Conservation (phyloP, 768 basidiomycete genomes). For the Phlebiopsis flavidoalba region DNA sequence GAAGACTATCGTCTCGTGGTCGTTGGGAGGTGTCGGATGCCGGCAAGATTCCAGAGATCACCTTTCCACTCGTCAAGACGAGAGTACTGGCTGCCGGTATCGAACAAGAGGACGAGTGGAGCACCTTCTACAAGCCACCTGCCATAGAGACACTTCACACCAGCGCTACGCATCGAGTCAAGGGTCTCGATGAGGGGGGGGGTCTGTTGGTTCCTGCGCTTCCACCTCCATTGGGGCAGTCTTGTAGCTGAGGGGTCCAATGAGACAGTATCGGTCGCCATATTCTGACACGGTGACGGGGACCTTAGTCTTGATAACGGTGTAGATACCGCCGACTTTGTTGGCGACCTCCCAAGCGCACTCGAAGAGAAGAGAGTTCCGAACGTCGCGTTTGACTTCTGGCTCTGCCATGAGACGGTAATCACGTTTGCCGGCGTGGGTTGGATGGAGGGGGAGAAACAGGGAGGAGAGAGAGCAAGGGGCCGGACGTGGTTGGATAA, state of each 20-base stretch:
- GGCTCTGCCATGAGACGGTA: slow-evolving; percentile 20
- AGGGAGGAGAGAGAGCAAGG: not conserved
- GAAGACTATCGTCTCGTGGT: slow-evolving; percentile 94
- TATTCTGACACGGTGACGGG: slow-evolving; percentile 97
- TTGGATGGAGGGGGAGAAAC: not conserved
- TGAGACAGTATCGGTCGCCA: slow-evolving; percentile 91
- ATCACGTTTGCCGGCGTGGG: not conserved
- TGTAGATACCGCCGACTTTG: slow-evolving; percentile 99
- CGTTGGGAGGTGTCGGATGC: slow-evolving; percentile 93
- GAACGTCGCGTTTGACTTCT: slow-evolving; percentile 60
- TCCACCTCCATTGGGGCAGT: slow-evolving; percentile 99
- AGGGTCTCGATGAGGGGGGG: slow-evolving; percentile 71
- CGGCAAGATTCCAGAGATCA: slow-evolving; percentile 97
- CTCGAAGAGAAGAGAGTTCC: slow-evolving; percentile 82
- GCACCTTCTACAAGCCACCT: slow-evolving; percentile 98
- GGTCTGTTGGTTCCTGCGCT: slow-evolving; percentile 81
- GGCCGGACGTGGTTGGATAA: not conserved
- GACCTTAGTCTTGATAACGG: slow-evolving; percentile 99
- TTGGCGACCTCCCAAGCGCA: slow-evolving; percentile 98
- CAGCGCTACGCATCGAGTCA: slow-evolving; percentile 79
- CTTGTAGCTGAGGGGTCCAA: slow-evolving; percentile 98
- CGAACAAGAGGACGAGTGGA: slow-evolving; percentile 92
- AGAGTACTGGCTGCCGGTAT: slow-evolving; percentile 83
- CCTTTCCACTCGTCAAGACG: slow-evolving; percentile 98
- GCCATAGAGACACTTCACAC: slow-evolving; percentile 93